Percentiles rank a stretch among this genome's conserved stretches.
Evolutionary conservation across 2,329 filamentous ascomycete genomes (phyloP).

Genomic region (Calonectria pauciramosa): DNA sequence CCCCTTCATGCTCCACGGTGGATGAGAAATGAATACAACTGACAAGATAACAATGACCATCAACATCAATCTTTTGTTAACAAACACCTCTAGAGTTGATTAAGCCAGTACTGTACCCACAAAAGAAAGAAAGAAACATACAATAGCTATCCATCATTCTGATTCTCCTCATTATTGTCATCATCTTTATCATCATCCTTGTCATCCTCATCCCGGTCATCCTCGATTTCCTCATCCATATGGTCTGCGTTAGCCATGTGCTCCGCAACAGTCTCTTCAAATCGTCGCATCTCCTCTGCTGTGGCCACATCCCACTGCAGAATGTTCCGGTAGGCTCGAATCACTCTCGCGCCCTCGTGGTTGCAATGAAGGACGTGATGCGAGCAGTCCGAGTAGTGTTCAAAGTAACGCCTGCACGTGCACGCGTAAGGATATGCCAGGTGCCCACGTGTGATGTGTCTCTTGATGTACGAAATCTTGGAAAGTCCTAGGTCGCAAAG

Average conservation of each 20-base stretch:
- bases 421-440: not conserved
- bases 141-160: not conserved
- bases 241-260: not conserved
- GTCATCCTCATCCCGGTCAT: not conserved
- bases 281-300: not conserved
- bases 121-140: not conserved
- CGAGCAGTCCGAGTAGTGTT: not conserved
- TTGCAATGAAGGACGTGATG: not conserved
- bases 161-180: not conserved
- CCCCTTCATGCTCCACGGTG: not conserved
- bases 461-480: not conserved
- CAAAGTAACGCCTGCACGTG: not conserved
- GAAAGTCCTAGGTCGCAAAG: not conserved
- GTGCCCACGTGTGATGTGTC: not conserved
- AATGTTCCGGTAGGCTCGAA: not conserved
- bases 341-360: not conserved
- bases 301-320: not conserved
- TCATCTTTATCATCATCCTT: not conserved
- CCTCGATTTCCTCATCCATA: not conserved
- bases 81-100: not conserved
- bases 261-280: not conserved
- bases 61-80: not conserved
- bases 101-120: too few relatives aligned
- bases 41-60: not conserved
- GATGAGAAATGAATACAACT: not conserved